These are phyloP conservation scores for Inga leiocalycina DNA, from an alignment of 306 rosid species.

Conservation along the genomic window DNA sequence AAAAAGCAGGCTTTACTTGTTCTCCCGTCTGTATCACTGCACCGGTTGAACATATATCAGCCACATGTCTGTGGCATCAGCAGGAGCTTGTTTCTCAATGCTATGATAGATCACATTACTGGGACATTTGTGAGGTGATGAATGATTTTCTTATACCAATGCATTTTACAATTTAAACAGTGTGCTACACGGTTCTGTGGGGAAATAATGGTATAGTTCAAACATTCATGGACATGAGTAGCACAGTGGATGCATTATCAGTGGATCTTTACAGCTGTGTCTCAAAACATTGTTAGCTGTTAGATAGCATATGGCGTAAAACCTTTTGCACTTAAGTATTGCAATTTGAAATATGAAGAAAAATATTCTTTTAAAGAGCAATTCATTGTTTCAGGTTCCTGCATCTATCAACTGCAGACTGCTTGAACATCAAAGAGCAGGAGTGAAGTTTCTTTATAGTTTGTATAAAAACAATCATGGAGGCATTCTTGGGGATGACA, in stretches of 20 bases:
- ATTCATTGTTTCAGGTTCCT: slow-evolving; percentile 67
- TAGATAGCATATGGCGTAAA: neutral
- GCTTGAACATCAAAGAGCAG: slow-evolving; percentile 89
- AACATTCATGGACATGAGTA: slow-evolving; percentile 14
- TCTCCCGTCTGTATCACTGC: neutral
- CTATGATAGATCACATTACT: neutral
- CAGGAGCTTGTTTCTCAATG: neutral
- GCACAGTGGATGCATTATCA: neutral
- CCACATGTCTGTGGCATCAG: neutral
- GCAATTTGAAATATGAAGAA: slow-evolving; percentile 25
- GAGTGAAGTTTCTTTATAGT: slow-evolving; percentile 73
- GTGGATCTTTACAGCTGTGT: neutral
- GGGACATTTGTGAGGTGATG: neutral
- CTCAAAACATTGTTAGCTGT: neutral
- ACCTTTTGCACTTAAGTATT: slow-evolving; percentile 8
- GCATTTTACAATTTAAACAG: neutral
- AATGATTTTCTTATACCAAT: neutral
- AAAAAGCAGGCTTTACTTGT: neutral
- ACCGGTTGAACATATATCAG: neutral
- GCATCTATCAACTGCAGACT: slow-evolving; percentile 89
- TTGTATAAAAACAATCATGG: slow-evolving; percentile 87
- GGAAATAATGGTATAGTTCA: neutral
- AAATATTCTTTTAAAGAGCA: slow-evolving; percentile 14
- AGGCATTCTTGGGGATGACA: slow-evolving; percentile 98
- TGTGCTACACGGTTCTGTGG: neutral